Percentiles rank a stretch among this genome's conserved stretches.
Conservation (phyloP, 805 yeast species). For the Lipomyces oligophaga region DNA sequence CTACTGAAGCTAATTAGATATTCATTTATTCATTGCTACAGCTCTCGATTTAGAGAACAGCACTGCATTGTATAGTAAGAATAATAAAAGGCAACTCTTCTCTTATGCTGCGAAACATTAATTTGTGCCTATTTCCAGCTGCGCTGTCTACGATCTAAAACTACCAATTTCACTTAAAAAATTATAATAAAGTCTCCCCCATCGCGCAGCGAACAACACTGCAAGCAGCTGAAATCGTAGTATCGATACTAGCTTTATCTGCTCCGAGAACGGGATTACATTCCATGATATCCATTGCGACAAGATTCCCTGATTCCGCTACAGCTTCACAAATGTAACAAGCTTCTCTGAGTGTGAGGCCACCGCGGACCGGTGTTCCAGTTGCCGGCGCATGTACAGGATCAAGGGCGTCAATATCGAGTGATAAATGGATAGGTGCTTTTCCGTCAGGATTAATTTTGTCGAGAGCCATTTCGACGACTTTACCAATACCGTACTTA, state of each 20-base stretch:
- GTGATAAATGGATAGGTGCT: slow-evolving; percentile 81
- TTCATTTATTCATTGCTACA: no score
- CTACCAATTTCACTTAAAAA: no score
- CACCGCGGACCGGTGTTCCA: slow-evolving; percentile 97
- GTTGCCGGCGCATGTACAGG: slow-evolving; percentile 94
- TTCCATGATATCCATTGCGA: slow-evolving; percentile 88
- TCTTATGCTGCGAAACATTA: no score
- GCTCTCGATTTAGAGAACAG: no score
- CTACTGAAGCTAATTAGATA: neutral
- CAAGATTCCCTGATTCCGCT: slow-evolving; percentile 83
- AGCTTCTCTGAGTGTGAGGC: slow-evolving; percentile 90
- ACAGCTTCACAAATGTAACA: slow-evolving; percentile 86
- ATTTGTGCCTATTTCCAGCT: no score
- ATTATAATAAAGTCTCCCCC: slow-evolving; percentile 77
- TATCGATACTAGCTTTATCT: slow-evolving; percentile 68
- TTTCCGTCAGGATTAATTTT: slow-evolving; percentile 67
- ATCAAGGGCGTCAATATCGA: slow-evolving; percentile 96
- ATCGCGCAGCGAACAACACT: slow-evolving; percentile 90
- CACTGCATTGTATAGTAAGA: no score
- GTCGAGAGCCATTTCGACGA: slow-evolving; percentile 85
- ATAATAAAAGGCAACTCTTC: no score
- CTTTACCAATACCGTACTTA: slow-evolving; percentile 86
- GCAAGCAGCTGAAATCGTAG: slow-evolving; percentile 85
- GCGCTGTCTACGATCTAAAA: no score
- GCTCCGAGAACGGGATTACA: slow-evolving; percentile 85